A percentile compares a stretch with the other conserved stretches of the same genome.
These are phyloP conservation scores for Arthrobotrys sphaeroides DNA, from an alignment of 2,329 filamentous ascomycete genomes.

Conservation along the genomic window DNA sequence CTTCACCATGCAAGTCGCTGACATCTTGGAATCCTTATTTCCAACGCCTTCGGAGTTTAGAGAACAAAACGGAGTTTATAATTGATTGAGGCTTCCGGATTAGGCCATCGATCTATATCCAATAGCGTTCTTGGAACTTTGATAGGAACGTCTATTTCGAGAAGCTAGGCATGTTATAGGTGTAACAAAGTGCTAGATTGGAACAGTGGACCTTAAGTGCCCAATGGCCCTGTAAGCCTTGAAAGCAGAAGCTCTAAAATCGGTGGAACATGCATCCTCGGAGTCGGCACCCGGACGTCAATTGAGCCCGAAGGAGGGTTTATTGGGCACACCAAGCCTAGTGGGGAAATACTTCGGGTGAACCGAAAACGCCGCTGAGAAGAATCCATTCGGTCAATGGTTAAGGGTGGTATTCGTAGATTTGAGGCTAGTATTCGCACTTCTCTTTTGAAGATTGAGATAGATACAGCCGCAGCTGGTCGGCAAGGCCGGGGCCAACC, in stretches of 20 bases:
- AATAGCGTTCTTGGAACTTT: too few relatives aligned
- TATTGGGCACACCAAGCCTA: background rate
- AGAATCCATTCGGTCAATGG: background rate
- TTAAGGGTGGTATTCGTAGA: too few relatives aligned
- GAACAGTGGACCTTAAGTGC: background rate
- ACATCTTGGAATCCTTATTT: slow-evolving; percentile 2
- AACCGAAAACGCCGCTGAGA: background rate
- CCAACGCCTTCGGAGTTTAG: background rate
- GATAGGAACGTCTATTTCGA: too few relatives aligned
- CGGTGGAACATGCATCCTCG: background rate
- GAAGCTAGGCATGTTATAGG: too few relatives aligned
- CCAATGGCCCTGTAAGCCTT: background rate
- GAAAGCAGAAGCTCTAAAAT: background rate
- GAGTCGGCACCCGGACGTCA: slow-evolving; percentile 1
- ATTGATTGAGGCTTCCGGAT: too few relatives aligned
- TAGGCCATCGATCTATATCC: too few relatives aligned
- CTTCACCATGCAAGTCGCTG: background rate
- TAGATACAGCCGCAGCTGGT: too few relatives aligned
- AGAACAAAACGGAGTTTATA: background rate
- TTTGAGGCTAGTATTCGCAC: too few relatives aligned
- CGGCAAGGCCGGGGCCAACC: too few relatives aligned
- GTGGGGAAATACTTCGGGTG: background rate
- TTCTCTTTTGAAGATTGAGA: too few relatives aligned
- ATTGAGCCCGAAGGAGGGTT: slow-evolving; percentile 9
- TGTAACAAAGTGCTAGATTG: background rate